Evolutionary conservation across 164 flowering plant species (phyloP).

Genomic region (Aristolochia fimbriata): DNA sequence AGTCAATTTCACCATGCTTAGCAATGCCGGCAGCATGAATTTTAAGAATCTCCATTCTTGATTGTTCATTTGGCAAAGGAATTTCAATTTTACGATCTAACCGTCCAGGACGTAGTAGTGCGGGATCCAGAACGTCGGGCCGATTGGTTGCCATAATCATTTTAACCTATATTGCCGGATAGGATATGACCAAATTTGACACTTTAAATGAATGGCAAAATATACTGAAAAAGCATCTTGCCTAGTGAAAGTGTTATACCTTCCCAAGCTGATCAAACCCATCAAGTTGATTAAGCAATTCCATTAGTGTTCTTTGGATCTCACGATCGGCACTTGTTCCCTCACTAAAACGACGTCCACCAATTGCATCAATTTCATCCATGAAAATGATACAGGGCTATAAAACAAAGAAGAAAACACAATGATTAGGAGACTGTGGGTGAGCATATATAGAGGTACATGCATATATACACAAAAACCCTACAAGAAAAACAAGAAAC

Average conservation of each 20-base stretch:
- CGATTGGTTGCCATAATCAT: conserved; percentile 98
- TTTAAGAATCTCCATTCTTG: conserved; percentile 86
- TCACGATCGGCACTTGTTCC: conserved; percentile 98
- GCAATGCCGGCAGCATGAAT: conserved; percentile 96
- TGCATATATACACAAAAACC: neutral
- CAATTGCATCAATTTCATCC: conserved; percentile 99
- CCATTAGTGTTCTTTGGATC: conserved; percentile 91
- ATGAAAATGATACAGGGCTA: conserved; percentile 96
- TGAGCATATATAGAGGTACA: neutral
- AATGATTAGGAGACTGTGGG: neutral
- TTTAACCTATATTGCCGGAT: conserved; percentile 41
- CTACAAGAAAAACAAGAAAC: neutral
- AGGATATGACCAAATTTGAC: neutral
- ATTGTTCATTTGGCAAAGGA: conserved; percentile 88
- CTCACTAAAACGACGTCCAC: conserved; percentile 90
- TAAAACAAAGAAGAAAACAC: conserved; percentile 10
- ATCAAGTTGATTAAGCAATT: conserved; percentile 92
- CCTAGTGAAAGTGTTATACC: conserved; percentile 27
- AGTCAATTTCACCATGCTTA: conserved; percentile 92
- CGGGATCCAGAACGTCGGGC: conserved; percentile 96
- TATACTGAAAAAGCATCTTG: neutral
- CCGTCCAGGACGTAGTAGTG: conserved; percentile 93
- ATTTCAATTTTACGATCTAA: conserved; percentile 93
- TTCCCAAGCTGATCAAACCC: conserved; percentile 92
- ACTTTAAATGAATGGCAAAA: neutral